phyloP scores from a whole-genome alignment of 495 filamentous ascomycete genomes.

The Halenospora varia region DNA sequence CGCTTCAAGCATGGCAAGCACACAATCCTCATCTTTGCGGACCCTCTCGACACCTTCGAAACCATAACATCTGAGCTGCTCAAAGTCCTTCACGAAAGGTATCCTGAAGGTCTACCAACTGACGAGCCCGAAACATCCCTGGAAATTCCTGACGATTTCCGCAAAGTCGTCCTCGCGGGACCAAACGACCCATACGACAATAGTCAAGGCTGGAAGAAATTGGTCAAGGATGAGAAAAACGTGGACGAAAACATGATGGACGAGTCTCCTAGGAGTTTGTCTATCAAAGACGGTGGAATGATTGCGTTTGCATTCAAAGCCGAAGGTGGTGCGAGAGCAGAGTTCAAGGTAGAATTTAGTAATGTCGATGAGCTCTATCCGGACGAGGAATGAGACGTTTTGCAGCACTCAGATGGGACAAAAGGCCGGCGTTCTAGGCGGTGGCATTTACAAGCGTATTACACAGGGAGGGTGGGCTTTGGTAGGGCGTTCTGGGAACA shows the following conservation, averaged over 20 bases:
- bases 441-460: too few relatives aligned
- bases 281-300: conserved; percentile 24
- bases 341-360: conserved; percentile 17
- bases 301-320: conserved; percentile 18
- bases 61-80: conserved; percentile 62
- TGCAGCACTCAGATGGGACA: not conserved
- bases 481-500: too few relatives aligned
- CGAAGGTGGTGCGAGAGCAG: conserved; percentile 1
- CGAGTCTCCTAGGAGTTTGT: conserved; percentile 18
- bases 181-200: conserved; percentile 52
- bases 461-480: too few relatives aligned
- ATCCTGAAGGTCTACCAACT: conserved; percentile 37
- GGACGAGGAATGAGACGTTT: conserved; percentile 9
- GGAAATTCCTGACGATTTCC: conserved; percentile 26
- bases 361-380: conserved; percentile 21
- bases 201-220: conserved; percentile 51
- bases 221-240: too few relatives aligned
- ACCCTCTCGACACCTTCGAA: conserved; percentile 54
- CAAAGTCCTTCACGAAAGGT: conserved; percentile 42
- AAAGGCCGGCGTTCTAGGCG: not conserved
- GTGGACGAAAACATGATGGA: too few relatives aligned
- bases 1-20: conserved; percentile 76
- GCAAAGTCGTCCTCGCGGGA: conserved; percentile 35
- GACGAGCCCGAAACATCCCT: not conserved
- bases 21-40: conserved; percentile 70